Conservation (phyloP, 805 yeast genomes). For the Spathaspora passalidarum region DNA sequence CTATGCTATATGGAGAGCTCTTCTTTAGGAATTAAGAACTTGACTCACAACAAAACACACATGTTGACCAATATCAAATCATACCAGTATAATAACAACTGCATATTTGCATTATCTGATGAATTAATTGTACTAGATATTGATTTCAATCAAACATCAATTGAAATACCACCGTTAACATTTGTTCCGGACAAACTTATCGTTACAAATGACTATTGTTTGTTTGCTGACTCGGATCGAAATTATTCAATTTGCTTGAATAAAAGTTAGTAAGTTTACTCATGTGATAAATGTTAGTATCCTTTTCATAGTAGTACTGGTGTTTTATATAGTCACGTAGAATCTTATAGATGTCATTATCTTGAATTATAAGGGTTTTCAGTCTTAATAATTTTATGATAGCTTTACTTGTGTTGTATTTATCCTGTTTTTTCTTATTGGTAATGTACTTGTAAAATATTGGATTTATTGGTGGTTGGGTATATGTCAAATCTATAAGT, state of each 20-base stretch:
- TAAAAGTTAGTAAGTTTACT: not conserved
- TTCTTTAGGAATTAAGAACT: not conserved
- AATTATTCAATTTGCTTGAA: conserved; percentile 32
- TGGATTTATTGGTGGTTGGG: conserved; percentile 7
- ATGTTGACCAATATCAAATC: conserved; percentile 8
- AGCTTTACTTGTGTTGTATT: not conserved
- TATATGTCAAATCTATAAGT: conserved; percentile 16
- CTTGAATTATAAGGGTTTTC: conserved; percentile 27
- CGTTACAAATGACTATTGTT: conserved; percentile 18
- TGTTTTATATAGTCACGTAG: conserved; percentile 25
- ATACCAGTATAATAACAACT: not conserved
- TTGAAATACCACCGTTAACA: not conserved
- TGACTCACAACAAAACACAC: not conserved
- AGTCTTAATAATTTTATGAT: conserved; percentile 8
- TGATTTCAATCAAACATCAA: not conserved
- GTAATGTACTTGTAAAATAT: conserved; percentile 6
- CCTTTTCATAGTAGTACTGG: conserved; percentile 26
- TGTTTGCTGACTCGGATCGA: conserved; percentile 39
- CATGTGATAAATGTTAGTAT: conserved; percentile 11
- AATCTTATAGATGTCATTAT: conserved; percentile 24
- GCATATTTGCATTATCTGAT: not conserved
- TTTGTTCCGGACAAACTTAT: conserved; percentile 7
- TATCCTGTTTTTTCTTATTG: conserved; percentile 7
- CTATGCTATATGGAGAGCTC: not conserved
- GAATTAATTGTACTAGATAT: conserved; percentile 2